Conservation (phyloP, 2,329 filamentous ascomycete species). For the Colletotrichum sp. region DNA sequence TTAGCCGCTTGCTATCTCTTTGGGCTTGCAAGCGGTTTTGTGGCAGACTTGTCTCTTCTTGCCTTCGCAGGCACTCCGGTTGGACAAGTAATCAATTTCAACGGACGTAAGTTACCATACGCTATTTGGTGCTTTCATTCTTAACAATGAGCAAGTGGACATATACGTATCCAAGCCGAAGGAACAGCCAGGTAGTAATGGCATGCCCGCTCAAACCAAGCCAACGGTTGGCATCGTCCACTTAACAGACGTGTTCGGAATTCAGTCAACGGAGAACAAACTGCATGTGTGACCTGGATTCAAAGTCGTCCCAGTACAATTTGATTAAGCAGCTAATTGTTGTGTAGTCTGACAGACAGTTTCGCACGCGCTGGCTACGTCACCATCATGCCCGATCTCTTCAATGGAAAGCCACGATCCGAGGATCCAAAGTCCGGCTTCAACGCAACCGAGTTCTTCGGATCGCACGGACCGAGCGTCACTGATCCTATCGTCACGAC, state of each 20-base stretch:
- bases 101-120: background rate
- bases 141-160: background rate
- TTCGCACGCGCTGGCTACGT: conserved; percentile 72
- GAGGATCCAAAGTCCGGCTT: conserved; percentile 34
- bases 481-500: conserved; percentile 52
- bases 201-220: background rate
- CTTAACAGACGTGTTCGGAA: conserved; percentile 40
- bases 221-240: background rate
- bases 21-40: background rate
- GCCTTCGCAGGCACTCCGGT: conserved; percentile 7
- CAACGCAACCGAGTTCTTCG: conserved; percentile 44
- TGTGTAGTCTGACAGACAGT: conserved; percentile 60
- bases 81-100: background rate
- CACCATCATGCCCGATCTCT: conserved; percentile 69
- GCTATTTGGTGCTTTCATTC: rapidly evolving
- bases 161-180: background rate
- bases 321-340: too few relatives aligned
- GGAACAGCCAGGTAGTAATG: background rate
- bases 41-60: conserved; percentile 2
- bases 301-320: background rate
- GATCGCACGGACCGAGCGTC: conserved; percentile 38
- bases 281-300: conserved; percentile 1
- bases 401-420: conserved; percentile 60
- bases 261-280: conserved; percentile 29
- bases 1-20: background rate